phyloP scores from a whole-genome alignment of 345 rosid species.

The Bruguiera parviflora region DNA sequence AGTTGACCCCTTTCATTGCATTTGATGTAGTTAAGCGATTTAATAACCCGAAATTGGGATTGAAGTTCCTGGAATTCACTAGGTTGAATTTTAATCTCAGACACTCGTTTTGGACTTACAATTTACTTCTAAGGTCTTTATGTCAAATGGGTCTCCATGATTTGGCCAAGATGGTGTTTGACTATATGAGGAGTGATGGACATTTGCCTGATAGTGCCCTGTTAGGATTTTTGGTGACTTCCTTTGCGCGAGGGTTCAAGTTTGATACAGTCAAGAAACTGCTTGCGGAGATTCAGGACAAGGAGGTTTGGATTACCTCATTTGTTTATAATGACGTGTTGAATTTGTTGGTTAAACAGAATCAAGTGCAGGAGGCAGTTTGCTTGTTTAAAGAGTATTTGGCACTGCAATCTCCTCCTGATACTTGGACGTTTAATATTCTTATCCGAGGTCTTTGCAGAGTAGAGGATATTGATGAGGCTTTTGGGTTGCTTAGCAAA shows the following conservation, averaged over 20 bases:
- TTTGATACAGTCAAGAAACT: conserved; percentile 44
- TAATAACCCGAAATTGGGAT: conserved; percentile 47
- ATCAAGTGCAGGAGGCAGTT: conserved; percentile 56
- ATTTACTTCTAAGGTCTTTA: conserved; percentile 51
- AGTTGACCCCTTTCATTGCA: conserved; percentile 52
- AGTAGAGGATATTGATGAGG: conserved; percentile 44
- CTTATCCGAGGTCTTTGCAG: conserved; percentile 66
- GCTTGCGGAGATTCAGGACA: conserved; percentile 42
- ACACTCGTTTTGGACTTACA: conserved; percentile 58
- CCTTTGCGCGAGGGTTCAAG: conserved; percentile 42
- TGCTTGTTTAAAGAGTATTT: conserved; percentile 43
- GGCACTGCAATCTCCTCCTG: conserved; percentile 39
- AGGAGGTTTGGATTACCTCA: conserved; percentile 34
- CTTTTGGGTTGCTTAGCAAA: conserved; percentile 45
- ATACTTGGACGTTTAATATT: conserved; percentile 74
- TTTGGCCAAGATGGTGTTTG: conserved; percentile 43
- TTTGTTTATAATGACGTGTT: conserved; percentile 49
- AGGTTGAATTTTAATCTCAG: conserved; percentile 42
- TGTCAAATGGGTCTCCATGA: conserved; percentile 60
- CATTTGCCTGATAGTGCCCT: conserved; percentile 41
- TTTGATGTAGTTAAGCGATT: conserved; percentile 64
- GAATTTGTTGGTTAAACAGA: conserved; percentile 49
- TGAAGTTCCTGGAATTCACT: conserved; percentile 70
- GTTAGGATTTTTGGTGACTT: conserved; percentile 49
- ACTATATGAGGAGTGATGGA: conserved; percentile 73